These are phyloP conservation scores for Brettanomyces naardenensis DNA, from an alignment of 805 yeast genomes.

Conservation along the genomic window DNA sequence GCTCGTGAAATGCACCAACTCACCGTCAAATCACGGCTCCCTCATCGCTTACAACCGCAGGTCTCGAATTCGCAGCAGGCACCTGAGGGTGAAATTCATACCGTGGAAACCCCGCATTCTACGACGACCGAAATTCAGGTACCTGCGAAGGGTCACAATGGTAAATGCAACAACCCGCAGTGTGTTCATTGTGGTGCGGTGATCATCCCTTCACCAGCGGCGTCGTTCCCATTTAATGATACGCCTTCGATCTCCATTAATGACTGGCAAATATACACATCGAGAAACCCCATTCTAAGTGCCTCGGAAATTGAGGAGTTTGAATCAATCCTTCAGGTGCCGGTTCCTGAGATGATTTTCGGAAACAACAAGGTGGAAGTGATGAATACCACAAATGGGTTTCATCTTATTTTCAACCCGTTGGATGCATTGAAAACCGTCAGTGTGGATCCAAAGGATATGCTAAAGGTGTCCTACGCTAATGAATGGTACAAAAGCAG, in stretches of 20 bases:
- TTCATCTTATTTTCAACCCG: constrained; percentile 60
- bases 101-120: no score
- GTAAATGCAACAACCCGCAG: constrained; percentile 21
- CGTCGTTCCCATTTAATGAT: constrained; percentile 55
- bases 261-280: constrained; percentile 71
- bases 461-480: constrained; percentile 75
- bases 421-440: constrained; percentile 66
- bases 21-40: constrained; percentile 38
- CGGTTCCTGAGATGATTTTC: constrained; percentile 96
- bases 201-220: constrained; percentile 70
- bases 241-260: constrained; percentile 61
- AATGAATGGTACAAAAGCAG: constrained; percentile 63
- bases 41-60: constrained; percentile 3
- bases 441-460: constrained; percentile 31
- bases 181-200: constrained; percentile 65
- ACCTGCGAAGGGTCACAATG: constrained; percentile 15
- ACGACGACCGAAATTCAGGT: constrained; percentile 4
- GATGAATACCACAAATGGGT: constrained; percentile 6
- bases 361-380: constrained; percentile 67
- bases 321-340: constrained; percentile 58
- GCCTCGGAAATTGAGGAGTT: constrained; percentile 65
- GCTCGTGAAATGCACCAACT: constrained; percentile 57
- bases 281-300: constrained; percentile 69
- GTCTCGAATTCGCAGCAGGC: not conserved
- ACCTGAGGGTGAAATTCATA: not conserved